Percentiles rank a stretch among this genome's conserved stretches.
These are phyloP conservation scores for Aspergillus sergii DNA, from an alignment of 2,329 filamentous ascomycete genomes.

Conservation along the genomic window DNA sequence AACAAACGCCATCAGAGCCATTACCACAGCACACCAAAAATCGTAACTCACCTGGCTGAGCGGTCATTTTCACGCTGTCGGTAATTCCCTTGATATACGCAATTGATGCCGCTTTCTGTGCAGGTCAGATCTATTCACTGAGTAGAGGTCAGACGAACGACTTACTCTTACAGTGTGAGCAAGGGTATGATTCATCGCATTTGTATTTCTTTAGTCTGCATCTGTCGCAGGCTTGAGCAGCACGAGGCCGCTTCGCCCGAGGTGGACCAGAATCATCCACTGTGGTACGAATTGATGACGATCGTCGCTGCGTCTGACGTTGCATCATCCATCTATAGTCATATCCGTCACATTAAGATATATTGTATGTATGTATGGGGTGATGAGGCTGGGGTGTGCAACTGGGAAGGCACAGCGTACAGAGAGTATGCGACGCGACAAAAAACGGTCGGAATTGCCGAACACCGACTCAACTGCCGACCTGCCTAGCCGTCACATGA, in stretches of 20 bases:
- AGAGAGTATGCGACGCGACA: neutral
- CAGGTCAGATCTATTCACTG: neutral
- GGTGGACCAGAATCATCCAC: constrained; percentile 24
- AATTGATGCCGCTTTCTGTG: constrained; percentile 36
- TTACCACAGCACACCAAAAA: no score
- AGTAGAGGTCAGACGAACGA: neutral
- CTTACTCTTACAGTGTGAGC: constrained; percentile 49
- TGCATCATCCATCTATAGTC: constrained; percentile 33
- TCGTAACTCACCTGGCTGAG: constrained; percentile 28
- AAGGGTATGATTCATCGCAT: constrained; percentile 51
- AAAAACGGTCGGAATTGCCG: constrained; percentile 25
- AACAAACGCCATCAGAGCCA: neutral
- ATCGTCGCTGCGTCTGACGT: constrained; percentile 36
- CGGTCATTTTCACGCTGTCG: constrained; percentile 33
- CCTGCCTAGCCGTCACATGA: constrained; percentile 19
- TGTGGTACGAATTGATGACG: constrained; percentile 11
- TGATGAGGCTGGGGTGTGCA: neutral
- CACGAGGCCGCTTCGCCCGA: constrained; percentile 42
- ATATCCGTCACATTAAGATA: neutral
- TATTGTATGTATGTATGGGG: constrained; percentile 1
- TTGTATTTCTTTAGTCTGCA: constrained; percentile 54
- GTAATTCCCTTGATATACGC: constrained; percentile 39
- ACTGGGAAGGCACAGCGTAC: neutral
- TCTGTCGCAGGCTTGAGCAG: constrained; percentile 50
- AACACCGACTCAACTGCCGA: constrained; percentile 3